Evolutionary conservation across 371 early-diverging fungal species (phyloP).

Genomic region (Blakeslea trispora): DNA sequence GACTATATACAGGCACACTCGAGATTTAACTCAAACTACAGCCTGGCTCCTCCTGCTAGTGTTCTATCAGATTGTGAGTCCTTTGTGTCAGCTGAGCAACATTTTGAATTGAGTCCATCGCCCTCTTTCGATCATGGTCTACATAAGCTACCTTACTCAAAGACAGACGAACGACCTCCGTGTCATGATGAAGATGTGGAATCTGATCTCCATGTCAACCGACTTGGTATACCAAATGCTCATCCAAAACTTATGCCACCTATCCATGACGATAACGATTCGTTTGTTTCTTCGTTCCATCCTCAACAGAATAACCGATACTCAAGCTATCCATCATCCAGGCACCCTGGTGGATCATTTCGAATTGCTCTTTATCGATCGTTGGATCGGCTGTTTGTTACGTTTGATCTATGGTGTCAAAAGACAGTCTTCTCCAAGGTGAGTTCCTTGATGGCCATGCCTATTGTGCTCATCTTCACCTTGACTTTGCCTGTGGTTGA

Average conservation of each 20-base stretch:
- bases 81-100: conserved; percentile 37
- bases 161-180: background rate
- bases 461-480: conserved; percentile 55
- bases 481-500: conserved; percentile 67
- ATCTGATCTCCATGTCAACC: background rate
- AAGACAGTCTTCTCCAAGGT: conserved; percentile 51
- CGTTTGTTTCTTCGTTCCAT: background rate
- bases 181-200: no score
- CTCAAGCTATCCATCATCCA: conserved; percentile 1
- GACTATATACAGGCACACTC: background rate
- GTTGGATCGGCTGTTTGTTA: conserved; percentile 46
- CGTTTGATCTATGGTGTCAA: conserved; percentile 50
- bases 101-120: conserved; percentile 20
- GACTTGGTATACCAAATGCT: background rate
- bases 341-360: background rate
- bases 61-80: conserved; percentile 29
- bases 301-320: background rate
- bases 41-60: conserved; percentile 17
- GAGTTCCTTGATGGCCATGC: conserved; percentile 54
- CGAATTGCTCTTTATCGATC: background rate
- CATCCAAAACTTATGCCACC: background rate
- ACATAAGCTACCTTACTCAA: background rate
- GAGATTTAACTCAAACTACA: conserved; percentile 4
- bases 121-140: conserved; percentile 12
- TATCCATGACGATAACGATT: background rate